Base-by-base conservation (phyloP, 441 rosid species). In the Isatis lusitanica region DNA sequence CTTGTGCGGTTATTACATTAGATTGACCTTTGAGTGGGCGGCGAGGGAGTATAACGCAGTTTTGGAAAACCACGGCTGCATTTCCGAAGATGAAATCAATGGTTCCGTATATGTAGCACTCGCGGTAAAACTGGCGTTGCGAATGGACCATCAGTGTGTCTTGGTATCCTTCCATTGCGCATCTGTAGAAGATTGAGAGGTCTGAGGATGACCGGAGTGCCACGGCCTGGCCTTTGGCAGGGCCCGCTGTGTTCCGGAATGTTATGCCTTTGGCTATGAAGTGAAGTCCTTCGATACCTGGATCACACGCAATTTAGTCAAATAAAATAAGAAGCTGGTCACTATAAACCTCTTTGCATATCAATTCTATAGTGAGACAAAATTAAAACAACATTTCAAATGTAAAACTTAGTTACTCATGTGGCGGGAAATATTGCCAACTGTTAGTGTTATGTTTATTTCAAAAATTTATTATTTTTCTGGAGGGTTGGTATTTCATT, bases 61-160 rank as follows among this genome's bases (percentile, higher is more conserved):
- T 86, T 38, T 91, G 95, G 35, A 91, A 68, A 4, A 89, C 92
- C 0, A 74, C 93, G 0, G 95, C 95, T 0, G 95, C 95, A 4
- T 89, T 88, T 5, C 97, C 95, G 10, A 91, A 91, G n/a, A 91
- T 91, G 83, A 89, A 91, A 75, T 91, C 97, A 0, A 91, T 85
- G 0, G 97, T 91, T 73, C 97, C 97, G 9, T 84, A 89, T 4
- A 91, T 80, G 80, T 83, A 82, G 75, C 97, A 88, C 36, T 85
- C 90, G 13, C 71, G 81, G 83, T 87, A 89, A 78, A 89, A 91
- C 55, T 91, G 85, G 30, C 92, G 78, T 57, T 88, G 92, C 0
- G 90, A 83, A 62, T 86, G 92, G 42, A 85, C 82, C 79, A 84
- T 85, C 2, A 91, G 74, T 2, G 97, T 91, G 80, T 91, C 97